These are phyloP conservation scores for Primulina tabacum DNA, from an alignment of 257 asterid species.

Conservation along the genomic window DNA sequence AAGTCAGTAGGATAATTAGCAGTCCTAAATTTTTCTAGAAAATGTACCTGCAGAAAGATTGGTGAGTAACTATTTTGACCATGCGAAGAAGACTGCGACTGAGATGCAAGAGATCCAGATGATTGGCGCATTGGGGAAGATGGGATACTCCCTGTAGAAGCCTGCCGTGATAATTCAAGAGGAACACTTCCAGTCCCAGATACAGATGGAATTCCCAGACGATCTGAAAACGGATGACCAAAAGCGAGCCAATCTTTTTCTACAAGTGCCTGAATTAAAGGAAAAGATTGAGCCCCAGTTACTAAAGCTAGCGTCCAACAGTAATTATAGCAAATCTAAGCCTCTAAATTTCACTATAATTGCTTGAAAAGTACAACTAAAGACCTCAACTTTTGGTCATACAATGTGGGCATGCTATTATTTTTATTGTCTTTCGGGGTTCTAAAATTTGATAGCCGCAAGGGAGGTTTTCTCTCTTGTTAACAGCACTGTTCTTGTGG, in stretches of 20 bases:
- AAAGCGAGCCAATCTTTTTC: conserved; percentile 99
- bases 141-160: conserved; percentile 64
- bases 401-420: no score
- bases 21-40: conserved; percentile 11
- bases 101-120: conserved; percentile 58
- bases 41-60: conserved; percentile 82
- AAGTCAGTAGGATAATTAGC: neutral
- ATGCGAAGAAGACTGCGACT: conserved; percentile 64
- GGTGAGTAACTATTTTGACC: conserved; percentile 85
- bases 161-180: conserved; percentile 69
- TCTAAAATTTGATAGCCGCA: no score
- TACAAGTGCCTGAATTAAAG: conserved; percentile 64
- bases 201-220: conserved; percentile 73
- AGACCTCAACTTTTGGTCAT: no score
- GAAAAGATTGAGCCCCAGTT: conserved; percentile 22
- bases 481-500: no score
- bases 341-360: conserved; percentile 20
- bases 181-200: conserved; percentile 67
- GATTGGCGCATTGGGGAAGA: conserved; percentile 75
- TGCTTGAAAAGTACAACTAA: no score
- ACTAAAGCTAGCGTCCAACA: conserved; percentile 22
- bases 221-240: conserved; percentile 99
- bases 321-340: conserved; percentile 7
- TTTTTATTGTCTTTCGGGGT: no score
- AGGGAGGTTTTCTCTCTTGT: no score